These are phyloP conservation scores for Parascedosporium putredinis DNA, from an alignment of 2,329 filamentous ascomycete genomes.

Conservation along the genomic window DNA sequence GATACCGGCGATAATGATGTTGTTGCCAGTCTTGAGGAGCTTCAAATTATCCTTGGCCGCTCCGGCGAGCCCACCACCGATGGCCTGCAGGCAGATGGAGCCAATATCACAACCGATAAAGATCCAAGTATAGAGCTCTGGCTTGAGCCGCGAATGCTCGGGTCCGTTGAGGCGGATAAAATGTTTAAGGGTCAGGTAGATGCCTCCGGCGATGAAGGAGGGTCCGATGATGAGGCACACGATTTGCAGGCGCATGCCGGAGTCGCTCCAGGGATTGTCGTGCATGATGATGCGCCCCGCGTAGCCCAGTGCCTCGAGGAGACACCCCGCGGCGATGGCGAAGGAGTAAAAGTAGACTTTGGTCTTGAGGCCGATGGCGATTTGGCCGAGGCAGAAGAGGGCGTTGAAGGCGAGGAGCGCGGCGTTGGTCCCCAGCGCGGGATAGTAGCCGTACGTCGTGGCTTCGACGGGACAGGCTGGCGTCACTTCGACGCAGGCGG, in stretches of 20 bases:
- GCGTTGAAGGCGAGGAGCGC: constrained; percentile 40
- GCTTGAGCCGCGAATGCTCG: constrained; percentile 36
- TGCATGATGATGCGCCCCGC: constrained; percentile 44
- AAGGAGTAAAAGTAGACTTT: constrained; percentile 1
- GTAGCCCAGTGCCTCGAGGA: constrained; percentile 50
- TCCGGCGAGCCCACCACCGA: constrained; percentile 35
- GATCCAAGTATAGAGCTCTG: constrained; percentile 37
- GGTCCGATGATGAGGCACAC: constrained; percentile 54
- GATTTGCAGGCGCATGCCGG: constrained; percentile 44
- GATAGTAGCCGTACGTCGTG: constrained; percentile 37
- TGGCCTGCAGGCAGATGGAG: constrained; percentile 40
- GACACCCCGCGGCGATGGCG: constrained; percentile 26
- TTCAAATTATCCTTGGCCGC: constrained; percentile 29
- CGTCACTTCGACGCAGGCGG: not conserved
- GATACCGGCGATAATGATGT: constrained; percentile 56
- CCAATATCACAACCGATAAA: constrained; percentile 40
- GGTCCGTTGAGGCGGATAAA: constrained; percentile 37
- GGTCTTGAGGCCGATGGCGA: not conserved
- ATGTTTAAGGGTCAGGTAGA: constrained; percentile 49
- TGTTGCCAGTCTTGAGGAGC: constrained; percentile 41
- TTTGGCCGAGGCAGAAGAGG: constrained; percentile 25
- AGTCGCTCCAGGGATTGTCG: constrained; percentile 38
- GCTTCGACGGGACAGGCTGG: constrained; percentile 3
- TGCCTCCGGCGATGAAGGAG: constrained; percentile 51
- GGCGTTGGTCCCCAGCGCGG: constrained; percentile 41